Base-by-base conservation (phyloP, 192 early-diverging fungal genomes). In the Glomus cerebriforme region DNA sequence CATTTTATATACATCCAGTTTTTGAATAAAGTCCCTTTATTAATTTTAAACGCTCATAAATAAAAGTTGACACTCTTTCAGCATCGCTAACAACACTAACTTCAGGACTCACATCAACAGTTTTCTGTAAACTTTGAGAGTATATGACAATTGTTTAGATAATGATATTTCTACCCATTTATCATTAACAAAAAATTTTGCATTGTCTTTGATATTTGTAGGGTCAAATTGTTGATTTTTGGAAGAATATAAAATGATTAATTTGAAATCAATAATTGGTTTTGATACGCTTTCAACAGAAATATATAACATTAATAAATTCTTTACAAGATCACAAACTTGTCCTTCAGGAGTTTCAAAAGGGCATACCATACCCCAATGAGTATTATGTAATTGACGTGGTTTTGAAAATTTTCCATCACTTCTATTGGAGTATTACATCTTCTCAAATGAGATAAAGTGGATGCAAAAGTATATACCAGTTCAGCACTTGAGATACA, bases 301-400 rank as follows among this genome's bases (percentile, higher is more conserved):
- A 26, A 99, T 92, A 74, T 95, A 91, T 0, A 96, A 91, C 96
- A 99, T 99, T 73, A 99, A 95, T 87, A 99, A 82, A 83, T 99
- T 99, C 89, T 99, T 99, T 82, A 99, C 96, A 24, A 99, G 90
- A 80, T 97, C 98, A 82, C 98, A 99, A 31, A 96, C 96, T 85
- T 99, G 97, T 54, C 98, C 98, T 88, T 99, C 98, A 26, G 98
- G 98, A 24, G 98, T 99, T 82, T 99, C 98, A 29, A 97, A 96
- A 29, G 98, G 98, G 79, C 97, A 97, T 12, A 89, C 91, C 92
- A 99, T 93, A 64, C 98, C 98, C 98, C 98, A 99, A 75, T 99
- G 98, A 35, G 98, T 98, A 89, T 98, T 99, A 85, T 99, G 98
- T 78, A 99, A 87, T 83, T 98, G 98, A 83, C 98, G 96, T 27